Percentiles rank a stretch among this genome's conserved stretches.
Evolutionary conservation across 352 stramenopile species (phyloP).

Genomic region (Phytophthora fragariaefolia): DNA sequence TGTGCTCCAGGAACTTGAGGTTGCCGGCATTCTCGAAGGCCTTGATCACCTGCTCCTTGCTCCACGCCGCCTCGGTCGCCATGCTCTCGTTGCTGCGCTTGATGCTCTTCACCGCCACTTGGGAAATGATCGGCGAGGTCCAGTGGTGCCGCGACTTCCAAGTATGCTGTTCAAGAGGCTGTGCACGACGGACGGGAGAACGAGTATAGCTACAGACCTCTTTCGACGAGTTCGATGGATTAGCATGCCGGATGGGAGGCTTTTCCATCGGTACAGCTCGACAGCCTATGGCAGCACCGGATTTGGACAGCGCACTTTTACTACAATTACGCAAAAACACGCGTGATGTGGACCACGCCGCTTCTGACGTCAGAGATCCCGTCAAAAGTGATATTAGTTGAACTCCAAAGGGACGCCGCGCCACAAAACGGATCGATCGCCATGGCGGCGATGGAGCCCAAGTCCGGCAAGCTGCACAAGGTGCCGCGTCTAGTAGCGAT

Average conservation of each 20-base stretch:
- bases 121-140: slow-evolving; percentile 29
- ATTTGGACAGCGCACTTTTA: slow-evolving; percentile 27
- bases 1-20: slow-evolving; percentile 77
- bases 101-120: slow-evolving; percentile 9
- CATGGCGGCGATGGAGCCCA: slow-evolving; percentile 51
- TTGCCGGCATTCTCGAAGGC: slow-evolving; percentile 61
- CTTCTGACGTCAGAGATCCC: neutral
- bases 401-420: slow-evolving; percentile 18
- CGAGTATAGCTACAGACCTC: neutral
- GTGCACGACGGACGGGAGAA: too few relatives aligned
- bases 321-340: slow-evolving; percentile 22
- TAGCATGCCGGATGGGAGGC: neutral
- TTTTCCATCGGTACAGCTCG: neutral
- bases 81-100: slow-evolving; percentile 21
- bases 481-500: too few relatives aligned
- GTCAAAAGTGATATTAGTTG: slow-evolving; percentile 24
- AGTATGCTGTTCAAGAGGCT: too few relatives aligned
- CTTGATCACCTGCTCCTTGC: slow-evolving; percentile 56
- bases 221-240: neutral
- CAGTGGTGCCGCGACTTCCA: too few relatives aligned
- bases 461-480: slow-evolving; percentile 75
- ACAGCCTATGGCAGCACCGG: slow-evolving; percentile 15
- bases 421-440: slow-evolving; percentile 15
- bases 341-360: slow-evolving; percentile 9
- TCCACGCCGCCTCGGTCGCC: slow-evolving; percentile 44